Base-by-base conservation (phyloP, 352 stramenopile species). In the Phytopythium oedochilum region DNA sequence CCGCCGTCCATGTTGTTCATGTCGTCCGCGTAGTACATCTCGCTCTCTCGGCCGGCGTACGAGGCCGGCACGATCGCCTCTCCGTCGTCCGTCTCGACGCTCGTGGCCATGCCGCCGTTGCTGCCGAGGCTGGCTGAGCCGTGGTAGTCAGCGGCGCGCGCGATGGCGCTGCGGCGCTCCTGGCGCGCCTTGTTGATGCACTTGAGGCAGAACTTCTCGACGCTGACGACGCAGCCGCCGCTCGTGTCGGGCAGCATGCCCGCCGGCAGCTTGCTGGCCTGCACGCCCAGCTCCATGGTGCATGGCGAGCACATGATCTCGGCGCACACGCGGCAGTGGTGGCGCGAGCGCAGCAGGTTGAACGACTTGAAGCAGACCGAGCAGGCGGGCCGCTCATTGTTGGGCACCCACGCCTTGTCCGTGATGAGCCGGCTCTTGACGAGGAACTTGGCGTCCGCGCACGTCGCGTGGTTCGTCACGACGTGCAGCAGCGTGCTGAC, bases 121-220 rank as follows among this genome's bases (percentile, higher is more conserved):
- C 40, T 59, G 29, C 23, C 48, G 4, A 40, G 4, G 38, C 49
- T 59, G 47, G 20, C 38, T 25, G 18, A 67, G 5, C 28, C 46
- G 28, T 25, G 20, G n/a, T 31, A 35, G 31, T 54, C 48, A 4
- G 32, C 48, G 17, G 32, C 31, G 12, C 48, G 20, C n/a, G 63
- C 60, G 5, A 74, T 55, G 20, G 61, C 64, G 43, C 65, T 79
- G n/a, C 68, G 64, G 31, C 78, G 75, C 20, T 86, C 72, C n/a
- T 76, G 67, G 14, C 81, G 74, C 3, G 67, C 69, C 55, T 87
- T 78, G 53, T 89, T 83, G 49, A 92, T 75, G 63, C 82, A 92
- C 64, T 84, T 81, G 59, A 89, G 69, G 50, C 82, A 92, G 36
- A 92, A 92, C 53, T 90, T 92, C 56, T 92, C 81, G n/a, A 79